Evolutionary conservation across 1,284 basidiomycete species (phyloP), one percentile per base, ranked within the genome.

Genomic region (Puccinia hordei): DNA sequence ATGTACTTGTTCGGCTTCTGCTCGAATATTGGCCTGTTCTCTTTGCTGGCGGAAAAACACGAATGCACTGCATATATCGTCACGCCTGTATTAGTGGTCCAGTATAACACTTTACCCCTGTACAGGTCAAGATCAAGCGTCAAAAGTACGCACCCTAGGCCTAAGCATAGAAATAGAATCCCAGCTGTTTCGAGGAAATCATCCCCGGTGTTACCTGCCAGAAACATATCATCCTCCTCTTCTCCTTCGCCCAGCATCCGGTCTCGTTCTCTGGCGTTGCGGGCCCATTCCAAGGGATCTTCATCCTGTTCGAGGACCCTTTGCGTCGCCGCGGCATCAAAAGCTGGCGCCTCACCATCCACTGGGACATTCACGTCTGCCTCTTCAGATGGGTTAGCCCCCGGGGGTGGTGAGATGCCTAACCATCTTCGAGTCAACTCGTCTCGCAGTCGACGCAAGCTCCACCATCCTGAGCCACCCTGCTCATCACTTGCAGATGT

Each of bases 151-250:
- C 30, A 80, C 77, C 77, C 77, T 24, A 80, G 27, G 15, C 77
- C 77, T 35, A 80, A 69, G 49, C 77, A 80, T 15, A 80, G 69
- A n/a, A 80, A 72, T n/a, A 80, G 41, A 69, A 80, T 80, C 12
- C 77, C 77, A 49, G 61, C 57, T 6, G 68, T 80, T 57, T 80
- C 77, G n/a, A 80, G 27, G 22, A 80, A 80, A 73, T 80, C 77
- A 46, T 80, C 77, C 19, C 68, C 46, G 61, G 33, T 24, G 44
- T 73, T 68, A 35, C 68, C 69, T 61, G 69, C 69, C 41, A 80
- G 46, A 27, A 80, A 73, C 59, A 80, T n/a, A 38, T 80, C 77
- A 44, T 78, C 75, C 55, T 80, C 77, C 19, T 63, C 77, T n/a
- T 80, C 77, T 41, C 69, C 77, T 49, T 61, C 77, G 30, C 46